phyloP scores from a whole-genome alignment of 2,329 filamentous ascomycete species.

The Elsinoe necatrix region DNA sequence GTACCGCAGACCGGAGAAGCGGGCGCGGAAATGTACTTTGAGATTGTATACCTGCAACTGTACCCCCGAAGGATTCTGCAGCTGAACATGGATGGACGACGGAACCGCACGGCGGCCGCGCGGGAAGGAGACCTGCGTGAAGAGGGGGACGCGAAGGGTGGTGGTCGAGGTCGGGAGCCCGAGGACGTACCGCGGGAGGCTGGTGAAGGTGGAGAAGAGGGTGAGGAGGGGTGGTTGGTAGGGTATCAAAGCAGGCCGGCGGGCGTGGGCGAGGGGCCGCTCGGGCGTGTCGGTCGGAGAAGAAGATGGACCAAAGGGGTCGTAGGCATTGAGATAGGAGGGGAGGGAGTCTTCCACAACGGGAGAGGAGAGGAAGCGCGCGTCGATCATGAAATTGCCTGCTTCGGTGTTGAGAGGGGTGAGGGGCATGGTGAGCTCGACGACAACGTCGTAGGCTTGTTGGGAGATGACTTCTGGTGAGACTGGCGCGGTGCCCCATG shows the following conservation, averaged over 20 bases:
- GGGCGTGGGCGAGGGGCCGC: constrained; percentile 41
- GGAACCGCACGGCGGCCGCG: constrained; percentile 47
- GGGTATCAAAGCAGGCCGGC: constrained; percentile 68
- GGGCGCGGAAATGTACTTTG: constrained; percentile 60
- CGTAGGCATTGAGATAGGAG: background rate
- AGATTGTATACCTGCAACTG: constrained; percentile 67
- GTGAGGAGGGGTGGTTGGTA: constrained; percentile 67
- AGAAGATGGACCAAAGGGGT: constrained; percentile 6
- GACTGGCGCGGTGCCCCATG: constrained; percentile 46
- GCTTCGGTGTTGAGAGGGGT: constrained; percentile 64
- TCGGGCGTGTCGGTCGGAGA: constrained; percentile 18
- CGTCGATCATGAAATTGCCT: constrained; percentile 92
- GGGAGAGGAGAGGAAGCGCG: constrained; percentile 51
- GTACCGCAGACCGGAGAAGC: constrained; percentile 67
- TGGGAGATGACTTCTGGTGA: constrained; percentile 51
- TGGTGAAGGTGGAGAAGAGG: constrained; percentile 50
- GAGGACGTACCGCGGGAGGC: constrained; percentile 62
- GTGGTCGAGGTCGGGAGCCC: constrained; percentile 57
- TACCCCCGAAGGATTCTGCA: constrained; percentile 49
- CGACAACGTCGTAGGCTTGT: constrained; percentile 76
- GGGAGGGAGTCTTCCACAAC: constrained; percentile 14
- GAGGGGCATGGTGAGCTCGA: constrained; percentile 68
- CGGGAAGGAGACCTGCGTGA: constrained; percentile 62
- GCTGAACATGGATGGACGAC: constrained; percentile 50
- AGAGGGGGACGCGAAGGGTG: constrained; percentile 58